phyloP scores from a whole-genome alignment of 2,329 filamentous ascomycete species.

The Rhexocercosporidium sp. region DNA sequence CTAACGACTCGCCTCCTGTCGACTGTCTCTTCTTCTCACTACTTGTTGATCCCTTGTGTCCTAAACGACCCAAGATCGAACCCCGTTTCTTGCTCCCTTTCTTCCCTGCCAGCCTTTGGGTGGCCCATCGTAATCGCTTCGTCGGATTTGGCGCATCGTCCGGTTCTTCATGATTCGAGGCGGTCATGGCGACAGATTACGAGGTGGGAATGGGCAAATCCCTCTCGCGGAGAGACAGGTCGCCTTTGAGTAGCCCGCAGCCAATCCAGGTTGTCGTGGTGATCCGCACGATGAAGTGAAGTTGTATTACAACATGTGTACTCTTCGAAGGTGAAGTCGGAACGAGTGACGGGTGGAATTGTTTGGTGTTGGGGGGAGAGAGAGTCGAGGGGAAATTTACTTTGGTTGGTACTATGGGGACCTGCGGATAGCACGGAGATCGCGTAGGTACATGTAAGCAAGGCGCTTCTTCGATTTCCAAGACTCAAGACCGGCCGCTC shows the following conservation, averaged over 20 bases:
- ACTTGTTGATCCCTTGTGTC: slow-evolving; percentile 61
- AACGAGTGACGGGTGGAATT: slow-evolving; percentile 5
- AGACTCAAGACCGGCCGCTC: background rate
- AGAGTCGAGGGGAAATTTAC: slow-evolving; percentile 13
- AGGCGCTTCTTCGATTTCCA: slow-evolving; percentile 10
- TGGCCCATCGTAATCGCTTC: slow-evolving; percentile 93
- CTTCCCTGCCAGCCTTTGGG: slow-evolving; percentile 80
- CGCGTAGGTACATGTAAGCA: slow-evolving; percentile 3
- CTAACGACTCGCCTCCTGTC: slow-evolving; percentile 43
- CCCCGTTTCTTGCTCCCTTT: slow-evolving; percentile 80
- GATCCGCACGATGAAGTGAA: slow-evolving; percentile 3
- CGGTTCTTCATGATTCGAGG: slow-evolving; percentile 31
- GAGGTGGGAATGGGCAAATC: slow-evolving; percentile 30
- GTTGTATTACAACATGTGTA: slow-evolving; percentile 13
- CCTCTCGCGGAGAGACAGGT: slow-evolving; percentile 29
- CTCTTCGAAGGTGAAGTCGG: background rate
- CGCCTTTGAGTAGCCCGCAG: slow-evolving; percentile 1
- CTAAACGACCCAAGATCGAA: slow-evolving; percentile 79
- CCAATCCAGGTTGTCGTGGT: slow-evolving; percentile 8
- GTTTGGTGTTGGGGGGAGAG: background rate
- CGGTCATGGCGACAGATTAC: slow-evolving; percentile 28
- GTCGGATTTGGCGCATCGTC: slow-evolving; percentile 60
- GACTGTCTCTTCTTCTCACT: slow-evolving; percentile 71
- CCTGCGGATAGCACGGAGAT: slow-evolving; percentile 13
- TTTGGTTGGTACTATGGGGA: slow-evolving; percentile 1